Base-by-base conservation (phyloP, 2,329 filamentous ascomycete genomes). In the Fusarium goolgardi region DNA sequence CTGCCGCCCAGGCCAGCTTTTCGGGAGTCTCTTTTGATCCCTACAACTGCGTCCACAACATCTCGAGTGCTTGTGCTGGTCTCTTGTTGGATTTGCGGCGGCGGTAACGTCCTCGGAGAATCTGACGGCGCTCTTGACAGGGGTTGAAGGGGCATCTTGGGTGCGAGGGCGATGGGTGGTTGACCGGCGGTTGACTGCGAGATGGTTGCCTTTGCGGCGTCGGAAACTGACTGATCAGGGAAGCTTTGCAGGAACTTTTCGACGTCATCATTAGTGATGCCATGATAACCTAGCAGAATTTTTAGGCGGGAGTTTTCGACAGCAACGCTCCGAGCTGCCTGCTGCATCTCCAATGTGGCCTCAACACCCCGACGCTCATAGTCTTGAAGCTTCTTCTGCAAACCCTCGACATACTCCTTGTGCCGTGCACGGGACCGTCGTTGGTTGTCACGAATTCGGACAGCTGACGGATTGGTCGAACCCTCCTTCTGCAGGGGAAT, bases 261-360 rank as follows among this genome's bases (percentile, higher is more conserved):
- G 21, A 84, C 71, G 57, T 81, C 79, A 5, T 72, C 75, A n/a
- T 70, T 69, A 41, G 68, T 59, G 29, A 84, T 78, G 16, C 82
- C 82, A 47, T 76, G 75, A 34, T 77, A 75, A 9, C 75, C 73
- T 21, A 85, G 76, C 59, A 86, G 75, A 39, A 76, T 75, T 16
- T 82, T 77, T 27, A 87, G 74, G 31, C 79, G 73, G 49, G 76
- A 76, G 64, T 87, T 88, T 67, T 85, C 83, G 31, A 79, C 71
- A 18, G 80, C 81, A 20, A 87, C 84, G 55, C 76, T 78, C 23
- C 83, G 80, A 7, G 85, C 85, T 2, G 83, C 83, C 29, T 78
- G 79, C 73, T 88, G 86, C 81, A 88, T 84, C 71, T 85, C 82
- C 13, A 82, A 70, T 4, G 83, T 83, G 6, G 85, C 85, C 55